Evolutionary conservation across 2,329 filamentous ascomycete species (phyloP).

Genomic region (Pseudogymnoascus sp.): DNA sequence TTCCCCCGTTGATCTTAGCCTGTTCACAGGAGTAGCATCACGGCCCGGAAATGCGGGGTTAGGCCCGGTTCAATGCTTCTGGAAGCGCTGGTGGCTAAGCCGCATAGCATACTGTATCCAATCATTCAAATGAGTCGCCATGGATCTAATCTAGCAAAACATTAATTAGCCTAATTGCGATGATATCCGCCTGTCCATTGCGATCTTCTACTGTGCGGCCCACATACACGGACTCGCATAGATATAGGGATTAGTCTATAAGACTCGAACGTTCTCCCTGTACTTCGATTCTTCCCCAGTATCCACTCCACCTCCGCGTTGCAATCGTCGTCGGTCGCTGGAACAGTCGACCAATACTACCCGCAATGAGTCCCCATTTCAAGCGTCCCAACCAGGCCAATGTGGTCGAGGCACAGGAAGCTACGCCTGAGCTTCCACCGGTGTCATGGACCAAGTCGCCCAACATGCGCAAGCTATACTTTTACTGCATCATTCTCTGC

Average conservation of each 20-base stretch:
- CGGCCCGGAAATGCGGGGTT: background rate
- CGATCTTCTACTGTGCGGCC: background rate
- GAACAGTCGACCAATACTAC: background rate
- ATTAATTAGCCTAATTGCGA: background rate
- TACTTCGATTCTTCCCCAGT: background rate
- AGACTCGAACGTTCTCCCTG: background rate
- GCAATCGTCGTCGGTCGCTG: background rate
- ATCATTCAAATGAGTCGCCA: background rate
- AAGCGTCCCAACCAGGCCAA: constrained; percentile 20
- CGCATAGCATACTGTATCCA: background rate
- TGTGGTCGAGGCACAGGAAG: constrained; percentile 33
- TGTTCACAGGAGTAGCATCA: background rate
- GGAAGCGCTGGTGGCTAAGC: background rate
- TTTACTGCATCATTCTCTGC: constrained; percentile 44
- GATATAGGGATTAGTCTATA: background rate
- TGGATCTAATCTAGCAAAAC: background rate
- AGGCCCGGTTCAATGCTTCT: background rate
- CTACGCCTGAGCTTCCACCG: constrained; percentile 42
- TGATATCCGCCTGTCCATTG: background rate
- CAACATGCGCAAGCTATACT: constrained; percentile 47
- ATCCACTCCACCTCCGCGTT: background rate
- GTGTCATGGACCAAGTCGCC: constrained; percentile 50
- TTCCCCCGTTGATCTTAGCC: background rate
- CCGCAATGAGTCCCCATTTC: background rate
- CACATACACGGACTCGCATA: background rate